Conservation (phyloP, 129 eudicot genomes). For the Chrysanthemum makinoi region DNA sequence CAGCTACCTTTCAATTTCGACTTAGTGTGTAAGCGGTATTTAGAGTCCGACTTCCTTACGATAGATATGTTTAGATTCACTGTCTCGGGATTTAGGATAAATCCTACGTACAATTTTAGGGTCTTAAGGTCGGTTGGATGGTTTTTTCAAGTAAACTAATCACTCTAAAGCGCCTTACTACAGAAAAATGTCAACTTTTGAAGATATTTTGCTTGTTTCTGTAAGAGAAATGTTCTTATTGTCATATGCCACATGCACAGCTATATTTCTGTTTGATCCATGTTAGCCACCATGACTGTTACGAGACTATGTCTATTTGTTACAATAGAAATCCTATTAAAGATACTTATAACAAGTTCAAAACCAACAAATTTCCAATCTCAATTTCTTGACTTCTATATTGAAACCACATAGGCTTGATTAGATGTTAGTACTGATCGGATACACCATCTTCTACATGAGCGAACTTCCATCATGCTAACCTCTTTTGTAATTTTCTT, state of each 20-base stretch:
- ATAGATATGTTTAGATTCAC: no score
- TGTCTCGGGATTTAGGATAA: no score
- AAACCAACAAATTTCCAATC: background rate
- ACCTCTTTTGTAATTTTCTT: background rate
- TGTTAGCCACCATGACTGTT: no score
- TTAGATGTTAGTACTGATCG: background rate
- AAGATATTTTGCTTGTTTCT: background rate
- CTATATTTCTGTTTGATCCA: no score
- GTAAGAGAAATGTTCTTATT: background rate
- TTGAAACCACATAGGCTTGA: background rate
- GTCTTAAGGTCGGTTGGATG: background rate
- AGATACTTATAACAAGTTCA: no score
- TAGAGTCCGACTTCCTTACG: no score
- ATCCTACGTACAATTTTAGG: background rate
- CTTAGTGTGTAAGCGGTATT: no score
- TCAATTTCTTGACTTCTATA: background rate
- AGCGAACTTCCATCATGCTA: background rate
- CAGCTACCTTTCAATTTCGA: no score
- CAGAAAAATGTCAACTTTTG: no score
- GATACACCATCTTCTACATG: background rate
- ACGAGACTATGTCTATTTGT: no score
- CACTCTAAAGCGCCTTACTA: background rate
- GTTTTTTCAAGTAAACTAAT: background rate
- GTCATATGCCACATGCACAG: background rate
- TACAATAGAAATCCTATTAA: no score